Evolutionary conservation across 495 filamentous ascomycete species (phyloP).

Genomic region (Aspergillus ellipticus): DNA sequence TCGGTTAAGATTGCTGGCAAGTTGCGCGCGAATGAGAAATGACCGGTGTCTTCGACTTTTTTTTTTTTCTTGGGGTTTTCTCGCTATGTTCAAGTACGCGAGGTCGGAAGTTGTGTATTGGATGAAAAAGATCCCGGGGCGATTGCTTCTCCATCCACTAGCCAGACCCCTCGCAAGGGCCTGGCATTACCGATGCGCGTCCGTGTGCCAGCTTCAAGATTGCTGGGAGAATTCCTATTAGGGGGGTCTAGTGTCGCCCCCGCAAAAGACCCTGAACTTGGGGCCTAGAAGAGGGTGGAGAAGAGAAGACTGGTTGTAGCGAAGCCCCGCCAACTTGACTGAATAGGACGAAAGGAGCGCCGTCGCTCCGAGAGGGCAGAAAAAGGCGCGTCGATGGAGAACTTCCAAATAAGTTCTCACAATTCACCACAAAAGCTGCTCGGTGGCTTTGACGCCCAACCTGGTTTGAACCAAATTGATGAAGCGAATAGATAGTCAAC

Average conservation of each 20-base stretch:
- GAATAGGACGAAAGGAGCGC: slow-evolving; percentile 40
- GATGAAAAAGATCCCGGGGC: slow-evolving; percentile 34
- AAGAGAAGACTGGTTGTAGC: slow-evolving; percentile 70
- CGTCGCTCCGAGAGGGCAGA: slow-evolving; percentile 35
- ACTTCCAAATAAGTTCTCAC: slow-evolving; percentile 9
- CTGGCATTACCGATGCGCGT: slow-evolving; percentile 44
- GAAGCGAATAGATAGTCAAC: not conserved
- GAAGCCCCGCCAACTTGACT: slow-evolving; percentile 98
- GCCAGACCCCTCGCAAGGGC: slow-evolving; percentile 47
- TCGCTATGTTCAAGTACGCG: slow-evolving; percentile 1
- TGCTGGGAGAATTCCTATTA: slow-evolving; percentile 64
- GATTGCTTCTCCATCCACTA: slow-evolving; percentile 41
- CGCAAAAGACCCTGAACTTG: slow-evolving; percentile 83
- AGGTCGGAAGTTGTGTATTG: slow-evolving; percentile 21
- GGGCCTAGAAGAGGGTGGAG: slow-evolving; percentile 91
- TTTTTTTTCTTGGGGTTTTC: slow-evolving; percentile 6
- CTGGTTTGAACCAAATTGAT: not conserved
- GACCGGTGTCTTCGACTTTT: not conserved
- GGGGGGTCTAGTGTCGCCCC: slow-evolving; percentile 96
- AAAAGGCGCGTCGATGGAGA: slow-evolving; percentile 17
- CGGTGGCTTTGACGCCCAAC: slow-evolving; percentile 6
- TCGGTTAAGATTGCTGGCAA: not conserved
- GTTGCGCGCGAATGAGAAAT: not conserved
- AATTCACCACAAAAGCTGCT: slow-evolving; percentile 8
- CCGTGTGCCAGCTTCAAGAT: slow-evolving; percentile 35